A percentile compares a stretch with the other conserved stretches of the same genome.
Evolutionary conservation across 768 basidiomycete genomes (phyloP).

Genomic region (Collybia sordida): DNA sequence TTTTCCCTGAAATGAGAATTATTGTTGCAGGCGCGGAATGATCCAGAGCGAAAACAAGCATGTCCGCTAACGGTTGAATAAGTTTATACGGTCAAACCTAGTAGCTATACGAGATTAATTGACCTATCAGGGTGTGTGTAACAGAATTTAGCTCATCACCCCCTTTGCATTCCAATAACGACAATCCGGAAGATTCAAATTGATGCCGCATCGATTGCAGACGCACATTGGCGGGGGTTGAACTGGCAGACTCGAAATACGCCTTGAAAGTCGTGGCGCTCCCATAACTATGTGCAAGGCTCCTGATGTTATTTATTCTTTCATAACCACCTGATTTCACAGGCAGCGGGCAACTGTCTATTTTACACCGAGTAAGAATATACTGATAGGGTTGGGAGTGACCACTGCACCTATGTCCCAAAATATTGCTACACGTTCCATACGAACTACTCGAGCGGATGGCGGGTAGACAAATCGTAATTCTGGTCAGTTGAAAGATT

Average conservation of each 20-base stretch:
- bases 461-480: too few species aligned
- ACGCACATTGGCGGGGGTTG: neutral
- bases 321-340: constrained; percentile 23
- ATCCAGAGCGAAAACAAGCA: constrained; percentile 9
- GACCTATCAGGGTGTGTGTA: constrained; percentile 5
- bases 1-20: constrained; percentile 10
- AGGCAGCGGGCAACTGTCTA: constrained; percentile 32
- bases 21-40: constrained; percentile 8
- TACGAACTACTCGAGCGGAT: too few species aligned
- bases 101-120: neutral
- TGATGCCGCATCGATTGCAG: neutral
- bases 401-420: constrained; percentile 26
- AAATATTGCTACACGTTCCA: constrained; percentile 16
- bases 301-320: constrained; percentile 25
- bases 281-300: constrained; percentile 24
- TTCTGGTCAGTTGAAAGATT: too few species aligned
- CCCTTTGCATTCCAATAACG: neutral
- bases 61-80: constrained; percentile 3
- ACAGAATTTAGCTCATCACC: neutral
- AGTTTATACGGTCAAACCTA: neutral
- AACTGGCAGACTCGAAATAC: constrained; percentile 18
- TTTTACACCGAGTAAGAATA: neutral
- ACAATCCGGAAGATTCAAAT: constrained; percentile 4
- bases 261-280: constrained; percentile 30
- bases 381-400: neutral